Base-by-base conservation (phyloP, 2,329 filamentous ascomycete genomes). In the Septoria petroselini region DNA sequence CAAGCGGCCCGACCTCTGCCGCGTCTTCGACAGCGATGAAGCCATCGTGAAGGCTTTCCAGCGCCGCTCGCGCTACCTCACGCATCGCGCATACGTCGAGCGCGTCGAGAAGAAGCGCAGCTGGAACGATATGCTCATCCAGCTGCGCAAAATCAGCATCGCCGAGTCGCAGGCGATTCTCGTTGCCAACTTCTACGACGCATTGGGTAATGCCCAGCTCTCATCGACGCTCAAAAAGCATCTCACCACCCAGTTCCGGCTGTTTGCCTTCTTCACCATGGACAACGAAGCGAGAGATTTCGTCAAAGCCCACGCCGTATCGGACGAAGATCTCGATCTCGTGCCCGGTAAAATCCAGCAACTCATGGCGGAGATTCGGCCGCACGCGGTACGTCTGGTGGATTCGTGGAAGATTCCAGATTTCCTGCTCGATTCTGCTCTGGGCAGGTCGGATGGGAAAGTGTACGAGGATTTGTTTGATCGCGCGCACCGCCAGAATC, bases 401-500 rank as follows among this genome's bases (percentile, higher is more conserved):
- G 76, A 79, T 58, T 66, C 73, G 1, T 80, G 76, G 76, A 70
- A 69, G 43, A 71, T 79, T 29, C 76, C 76, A 1, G 76, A 79
- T 58, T 80, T 72, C 54, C 54, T 79, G 42, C 67, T 79, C 0
- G 71, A 79, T 42, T 77, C 74, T 60, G 73, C 76, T 4, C 60
- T 79, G 31, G 76, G 76, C 0, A 64, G 75, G 35, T 73, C 69
- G 48, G 76, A 79, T 59, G 76, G 77, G 1, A 73, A 70, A 42
- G 76, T 78, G 5, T 79, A 79, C 55, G 77, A 79, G 58, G 73
- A 78, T 48, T 59, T 79, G 34, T 79, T 72, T 52, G 69, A 78
- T 48, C 67, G 72, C 44, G 76, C 76, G 3, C 76, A 79, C 66
- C 64, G 72, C 38, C 60, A 72, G 55, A 79, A 79, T 61, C 76